Conservation (phyloP, 176 grass and related monocot species). For the Aegilops longissima region DNA sequence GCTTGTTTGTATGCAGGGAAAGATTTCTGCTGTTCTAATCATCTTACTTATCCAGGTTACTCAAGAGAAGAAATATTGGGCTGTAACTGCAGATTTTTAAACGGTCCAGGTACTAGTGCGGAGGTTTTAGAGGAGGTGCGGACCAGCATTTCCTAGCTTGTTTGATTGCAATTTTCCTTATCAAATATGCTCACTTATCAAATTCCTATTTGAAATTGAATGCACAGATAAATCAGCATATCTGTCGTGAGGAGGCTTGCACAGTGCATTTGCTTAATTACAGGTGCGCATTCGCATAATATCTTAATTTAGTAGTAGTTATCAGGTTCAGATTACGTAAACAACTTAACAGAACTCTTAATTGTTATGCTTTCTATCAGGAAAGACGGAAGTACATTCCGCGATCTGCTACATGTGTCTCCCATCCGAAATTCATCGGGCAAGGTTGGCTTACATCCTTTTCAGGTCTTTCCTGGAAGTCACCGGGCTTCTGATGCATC, state of each 20-base stretch:
- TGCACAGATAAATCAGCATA: slow-evolving; percentile 74
- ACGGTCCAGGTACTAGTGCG: slow-evolving; percentile 63
- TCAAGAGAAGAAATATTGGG: slow-evolving; percentile 92
- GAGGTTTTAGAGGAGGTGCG: slow-evolving; percentile 77
- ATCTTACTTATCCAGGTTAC: slow-evolving; percentile 52
- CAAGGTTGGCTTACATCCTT: slow-evolving; percentile 60
- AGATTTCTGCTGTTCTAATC: slow-evolving; percentile 17
- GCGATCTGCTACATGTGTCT: slow-evolving; percentile 82
- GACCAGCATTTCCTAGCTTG: slow-evolving; percentile 13
- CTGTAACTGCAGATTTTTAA: slow-evolving; percentile 65
- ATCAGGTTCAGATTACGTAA: background rate
- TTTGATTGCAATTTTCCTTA: slow-evolving; percentile 5
- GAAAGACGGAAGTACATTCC: slow-evolving; percentile 84
- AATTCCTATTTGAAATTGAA: slow-evolving; percentile 23
- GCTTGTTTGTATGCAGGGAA: background rate
- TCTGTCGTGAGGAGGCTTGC: slow-evolving; percentile 61
- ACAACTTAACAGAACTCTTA: slow-evolving; percentile 16
- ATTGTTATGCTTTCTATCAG: slow-evolving; percentile 43
- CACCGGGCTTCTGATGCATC: background rate
- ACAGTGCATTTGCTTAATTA: slow-evolving; percentile 75
- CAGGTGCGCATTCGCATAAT: slow-evolving; percentile 41
- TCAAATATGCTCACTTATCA: slow-evolving; percentile 1
- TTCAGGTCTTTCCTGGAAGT: slow-evolving; percentile 23
- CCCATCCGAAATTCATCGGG: slow-evolving; percentile 86
- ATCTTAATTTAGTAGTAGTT: slow-evolving; percentile 10